Conservation (phyloP, 2,329 filamentous ascomycete genomes). For the Penicillium sp. region DNA sequence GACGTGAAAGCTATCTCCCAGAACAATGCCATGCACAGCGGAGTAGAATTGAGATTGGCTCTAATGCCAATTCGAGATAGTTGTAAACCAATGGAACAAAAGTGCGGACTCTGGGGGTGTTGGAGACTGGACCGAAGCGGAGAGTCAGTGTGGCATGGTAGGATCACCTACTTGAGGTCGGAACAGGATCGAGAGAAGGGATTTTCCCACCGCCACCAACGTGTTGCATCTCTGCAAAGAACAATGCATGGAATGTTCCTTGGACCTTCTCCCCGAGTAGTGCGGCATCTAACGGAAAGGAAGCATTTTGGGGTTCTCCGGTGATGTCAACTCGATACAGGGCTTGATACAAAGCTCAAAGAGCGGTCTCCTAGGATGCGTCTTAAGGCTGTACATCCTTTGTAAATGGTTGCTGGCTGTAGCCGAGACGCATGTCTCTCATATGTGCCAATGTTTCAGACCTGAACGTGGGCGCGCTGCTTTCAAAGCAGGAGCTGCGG, state of each 20-base stretch:
- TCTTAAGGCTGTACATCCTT: not conserved
- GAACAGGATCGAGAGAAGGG: slow-evolving; percentile 5
- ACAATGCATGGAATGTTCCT: slow-evolving; percentile 37
- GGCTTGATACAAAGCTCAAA: slow-evolving; percentile 10
- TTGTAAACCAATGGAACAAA: not conserved
- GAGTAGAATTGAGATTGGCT: not conserved
- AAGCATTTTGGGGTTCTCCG: not conserved
- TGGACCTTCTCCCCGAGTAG: slow-evolving; percentile 8
- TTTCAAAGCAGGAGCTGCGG: not conserved
- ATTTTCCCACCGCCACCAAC: slow-evolving; percentile 17
- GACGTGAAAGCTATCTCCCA: not conserved
- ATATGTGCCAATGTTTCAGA: not conserved
- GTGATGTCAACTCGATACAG: slow-evolving; percentile 5
- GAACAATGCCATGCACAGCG: slow-evolving; percentile 13
- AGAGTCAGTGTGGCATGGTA: slow-evolving; percentile 14
- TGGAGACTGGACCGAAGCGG: slow-evolving; percentile 15
- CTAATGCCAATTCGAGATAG: no score
- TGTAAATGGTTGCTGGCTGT: not conserved
- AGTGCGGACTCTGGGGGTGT: slow-evolving; percentile 13
- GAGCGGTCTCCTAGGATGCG: slow-evolving; percentile 15
- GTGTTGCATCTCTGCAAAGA: slow-evolving; percentile 33
- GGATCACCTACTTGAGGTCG: slow-evolving; percentile 4
- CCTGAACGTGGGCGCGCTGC: not conserved
- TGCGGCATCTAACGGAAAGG: not conserved
- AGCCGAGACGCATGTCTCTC: slow-evolving; percentile 2